Evolutionary conservation across 768 basidiomycete genomes (phyloP).

Genomic region (Russula ochroleuca): DNA sequence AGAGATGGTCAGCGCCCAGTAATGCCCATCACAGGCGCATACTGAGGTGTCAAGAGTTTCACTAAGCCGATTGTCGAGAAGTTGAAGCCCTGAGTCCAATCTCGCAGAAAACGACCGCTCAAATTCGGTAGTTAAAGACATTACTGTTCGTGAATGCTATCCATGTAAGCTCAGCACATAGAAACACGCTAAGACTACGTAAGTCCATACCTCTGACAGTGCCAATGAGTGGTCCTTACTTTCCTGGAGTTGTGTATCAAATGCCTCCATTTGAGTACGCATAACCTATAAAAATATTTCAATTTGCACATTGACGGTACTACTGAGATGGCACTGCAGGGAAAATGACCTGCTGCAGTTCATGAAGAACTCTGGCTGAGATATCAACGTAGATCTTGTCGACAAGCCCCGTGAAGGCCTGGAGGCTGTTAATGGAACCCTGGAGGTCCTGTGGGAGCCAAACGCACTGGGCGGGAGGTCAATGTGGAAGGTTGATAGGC

Average conservation of each 20-base stretch:
- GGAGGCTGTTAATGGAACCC: slow-evolving; percentile 10
- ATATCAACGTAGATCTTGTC: slow-evolving; percentile 18
- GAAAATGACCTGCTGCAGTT: slow-evolving; percentile 16
- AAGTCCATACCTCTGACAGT: slow-evolving; percentile 14
- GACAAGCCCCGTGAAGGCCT: slow-evolving; percentile 2
- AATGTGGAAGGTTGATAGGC: background rate
- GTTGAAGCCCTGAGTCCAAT: slow-evolving; percentile 8
- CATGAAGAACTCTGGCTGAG: slow-evolving; percentile 9
- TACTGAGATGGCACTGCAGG: background rate
- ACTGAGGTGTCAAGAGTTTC: slow-evolving; percentile 9
- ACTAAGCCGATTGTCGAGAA: slow-evolving; percentile 10
- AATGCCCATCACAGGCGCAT: background rate
- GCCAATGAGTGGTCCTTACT: slow-evolving; percentile 14
- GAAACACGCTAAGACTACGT: background rate
- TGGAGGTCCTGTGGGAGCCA: slow-evolving; percentile 12
- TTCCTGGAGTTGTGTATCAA: slow-evolving; percentile 19
- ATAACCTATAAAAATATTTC: slow-evolving; percentile 5
- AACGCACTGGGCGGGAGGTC: background rate
- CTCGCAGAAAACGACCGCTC: slow-evolving; percentile 13
- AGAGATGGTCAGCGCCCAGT: background rate
- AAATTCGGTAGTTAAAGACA: slow-evolving; percentile 16
- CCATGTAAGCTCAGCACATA: background rate
- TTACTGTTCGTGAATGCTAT: slow-evolving; percentile 13
- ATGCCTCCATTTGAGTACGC: slow-evolving; percentile 8
- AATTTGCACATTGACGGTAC: background rate